Evolutionary conservation across 345 rosid species (phyloP).

Genomic region (Reutealis trisperma): DNA sequence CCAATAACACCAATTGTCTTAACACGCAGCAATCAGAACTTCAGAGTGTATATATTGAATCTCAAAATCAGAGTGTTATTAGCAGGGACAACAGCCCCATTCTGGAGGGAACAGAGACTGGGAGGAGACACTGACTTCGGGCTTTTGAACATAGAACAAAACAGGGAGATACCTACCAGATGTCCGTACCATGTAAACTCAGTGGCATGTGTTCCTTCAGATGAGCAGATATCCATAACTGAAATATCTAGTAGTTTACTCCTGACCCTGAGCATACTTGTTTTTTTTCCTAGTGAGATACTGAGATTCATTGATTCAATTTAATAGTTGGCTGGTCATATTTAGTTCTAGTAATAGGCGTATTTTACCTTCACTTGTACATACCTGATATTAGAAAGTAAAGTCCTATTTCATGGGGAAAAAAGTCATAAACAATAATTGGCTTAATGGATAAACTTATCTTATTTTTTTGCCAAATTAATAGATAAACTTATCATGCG

Average conservation of each 20-base stretch:
- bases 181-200: background rate
- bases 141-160: background rate
- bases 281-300: too few relatives aligned
- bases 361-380: too few relatives aligned
- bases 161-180: conserved; percentile 6
- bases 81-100: conserved; percentile 46
- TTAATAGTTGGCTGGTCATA: background rate
- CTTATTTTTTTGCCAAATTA: too few relatives aligned
- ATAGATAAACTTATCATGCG: too few relatives aligned
- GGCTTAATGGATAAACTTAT: too few relatives aligned
- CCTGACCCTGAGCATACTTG: background rate
- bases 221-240: background rate
- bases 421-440: too few relatives aligned
- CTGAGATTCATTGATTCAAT: conserved; percentile 6
- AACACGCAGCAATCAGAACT: conserved; percentile 47
- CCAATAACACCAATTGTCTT: conserved; percentile 30
- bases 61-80: conserved; percentile 31
- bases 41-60: conserved; percentile 50
- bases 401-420: too few relatives aligned
- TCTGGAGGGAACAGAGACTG: conserved; percentile 24
- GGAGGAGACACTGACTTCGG: conserved; percentile 6
- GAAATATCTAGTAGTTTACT: background rate
- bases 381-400: too few relatives aligned
- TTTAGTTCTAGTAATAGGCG: background rate
- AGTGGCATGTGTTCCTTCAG: background rate